phyloP scores from a whole-genome alignment of 2,329 filamentous ascomycete species.

The Fusarium hainanense region DNA sequence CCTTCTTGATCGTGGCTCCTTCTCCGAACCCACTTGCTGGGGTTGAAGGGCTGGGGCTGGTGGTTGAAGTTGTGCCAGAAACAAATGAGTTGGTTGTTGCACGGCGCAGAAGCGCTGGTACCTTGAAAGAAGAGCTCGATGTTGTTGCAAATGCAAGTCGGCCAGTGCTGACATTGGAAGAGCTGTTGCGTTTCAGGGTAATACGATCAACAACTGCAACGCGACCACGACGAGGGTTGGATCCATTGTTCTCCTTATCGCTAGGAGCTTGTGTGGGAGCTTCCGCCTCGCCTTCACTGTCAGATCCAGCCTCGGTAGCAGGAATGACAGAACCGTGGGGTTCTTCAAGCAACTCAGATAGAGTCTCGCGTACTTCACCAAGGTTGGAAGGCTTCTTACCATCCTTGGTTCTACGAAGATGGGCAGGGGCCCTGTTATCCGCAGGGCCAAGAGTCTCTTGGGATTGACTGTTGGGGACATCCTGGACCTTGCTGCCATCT shows the following conservation, averaged over 20 bases:
- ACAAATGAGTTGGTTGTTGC: slow-evolving; percentile 75
- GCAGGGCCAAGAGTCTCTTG: slow-evolving; percentile 52
- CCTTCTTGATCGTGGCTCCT: slow-evolving; percentile 69
- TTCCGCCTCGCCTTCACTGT: slow-evolving; percentile 56
- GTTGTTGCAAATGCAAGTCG: slow-evolving; percentile 68
- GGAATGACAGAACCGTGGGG: slow-evolving; percentile 63
- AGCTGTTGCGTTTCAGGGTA: slow-evolving; percentile 69
- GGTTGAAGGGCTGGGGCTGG: slow-evolving; percentile 50
- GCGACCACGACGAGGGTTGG: slow-evolving; percentile 52
- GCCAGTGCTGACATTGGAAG: slow-evolving; percentile 49
- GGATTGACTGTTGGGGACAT: slow-evolving; percentile 65
- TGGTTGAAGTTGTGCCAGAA: slow-evolving; percentile 51
- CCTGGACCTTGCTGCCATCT: slow-evolving; percentile 47
- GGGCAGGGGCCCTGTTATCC: slow-evolving; percentile 66
- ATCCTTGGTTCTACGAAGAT: slow-evolving; percentile 70
- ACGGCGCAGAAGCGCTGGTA: slow-evolving; percentile 76
- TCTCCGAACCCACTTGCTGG: slow-evolving; percentile 56
- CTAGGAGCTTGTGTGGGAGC: slow-evolving; percentile 40
- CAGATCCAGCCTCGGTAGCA: slow-evolving; percentile 53
- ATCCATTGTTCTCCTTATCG: slow-evolving; percentile 64
- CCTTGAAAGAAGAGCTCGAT: slow-evolving; percentile 66
- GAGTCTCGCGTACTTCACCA: slow-evolving; percentile 82
- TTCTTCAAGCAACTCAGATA: slow-evolving; percentile 86
- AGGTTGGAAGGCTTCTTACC: slow-evolving; percentile 78
- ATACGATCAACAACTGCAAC: slow-evolving; percentile 77